Percentiles rank a stretch among this genome's conserved stretches.
phyloP scores from a whole-genome alignment of 345 rosid genomes.

The Populus deltoides region DNA sequence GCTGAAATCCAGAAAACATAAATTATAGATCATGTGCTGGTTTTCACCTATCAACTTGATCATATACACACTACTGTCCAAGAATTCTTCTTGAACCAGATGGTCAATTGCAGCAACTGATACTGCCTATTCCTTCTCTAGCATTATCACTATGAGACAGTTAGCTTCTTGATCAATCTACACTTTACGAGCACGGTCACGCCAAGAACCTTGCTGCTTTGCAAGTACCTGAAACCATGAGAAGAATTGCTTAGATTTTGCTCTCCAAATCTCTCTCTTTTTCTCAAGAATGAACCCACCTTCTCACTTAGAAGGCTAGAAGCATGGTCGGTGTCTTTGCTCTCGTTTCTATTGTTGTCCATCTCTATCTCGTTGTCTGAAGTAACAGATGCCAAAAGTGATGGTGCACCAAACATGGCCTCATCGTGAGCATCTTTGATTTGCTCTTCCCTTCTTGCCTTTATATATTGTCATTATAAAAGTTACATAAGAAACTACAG shows the following conservation, averaged over 20 bases:
- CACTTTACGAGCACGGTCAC: constrained; percentile 78
- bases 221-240: constrained; percentile 61
- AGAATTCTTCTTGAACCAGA: no score
- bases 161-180: constrained; percentile 24
- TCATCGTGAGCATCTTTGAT: constrained; percentile 78
- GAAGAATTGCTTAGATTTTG: neutral
- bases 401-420: constrained; percentile 86
- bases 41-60: no score
- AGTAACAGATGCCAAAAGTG: constrained; percentile 21
- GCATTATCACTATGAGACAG: neutral
- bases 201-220: constrained; percentile 96
- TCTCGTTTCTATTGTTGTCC: constrained; percentile 31
- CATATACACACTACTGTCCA: no score
- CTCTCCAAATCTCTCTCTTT: neutral
- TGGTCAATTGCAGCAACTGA: no score
- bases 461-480: constrained; percentile 1
- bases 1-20: neutral
- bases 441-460: constrained; percentile 79
- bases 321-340: constrained; percentile 32
- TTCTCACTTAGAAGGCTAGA: constrained; percentile 70
- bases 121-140: neutral
- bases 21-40: no score
- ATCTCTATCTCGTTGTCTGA: constrained; percentile 36
- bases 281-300: constrained; percentile 31
- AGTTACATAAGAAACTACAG: neutral